Evolutionary conservation across 2,329 filamentous ascomycete genomes (phyloP).

Genomic region (Dothistroma septosporum): DNA sequence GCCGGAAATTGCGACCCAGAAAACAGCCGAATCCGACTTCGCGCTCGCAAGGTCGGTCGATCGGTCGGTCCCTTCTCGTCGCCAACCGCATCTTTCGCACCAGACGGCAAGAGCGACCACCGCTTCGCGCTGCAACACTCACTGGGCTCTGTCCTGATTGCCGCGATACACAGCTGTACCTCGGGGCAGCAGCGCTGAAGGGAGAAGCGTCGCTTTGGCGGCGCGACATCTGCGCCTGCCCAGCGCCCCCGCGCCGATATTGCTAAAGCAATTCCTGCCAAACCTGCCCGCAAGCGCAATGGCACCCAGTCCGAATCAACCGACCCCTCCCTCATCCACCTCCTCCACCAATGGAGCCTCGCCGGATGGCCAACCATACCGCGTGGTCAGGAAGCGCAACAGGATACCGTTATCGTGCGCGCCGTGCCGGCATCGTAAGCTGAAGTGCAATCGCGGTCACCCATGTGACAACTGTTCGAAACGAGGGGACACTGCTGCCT

Average conservation of each 20-base stretch:
- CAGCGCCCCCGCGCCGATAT: neutral
- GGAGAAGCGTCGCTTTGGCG: neutral
- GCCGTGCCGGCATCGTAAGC: slow-evolving; percentile 87
- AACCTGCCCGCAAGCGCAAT: neutral
- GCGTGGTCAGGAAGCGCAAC: slow-evolving; percentile 87
- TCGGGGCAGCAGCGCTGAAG: neutral
- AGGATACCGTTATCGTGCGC: slow-evolving; percentile 86
- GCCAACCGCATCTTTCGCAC: neutral
- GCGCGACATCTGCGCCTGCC: neutral
- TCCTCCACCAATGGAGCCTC: slow-evolving; percentile 74
- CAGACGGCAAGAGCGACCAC: neutral
- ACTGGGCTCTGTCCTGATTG: neutral
- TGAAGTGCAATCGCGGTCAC: slow-evolving; percentile 89
- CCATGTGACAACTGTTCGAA: slow-evolving; percentile 95
- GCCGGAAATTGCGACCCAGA: neutral
- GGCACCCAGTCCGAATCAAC: slow-evolving; percentile 33
- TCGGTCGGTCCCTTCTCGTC: neutral
- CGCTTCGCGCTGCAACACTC: neutral
- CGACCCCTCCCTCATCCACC: slow-evolving; percentile 72
- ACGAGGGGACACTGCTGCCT: slow-evolving; percentile 73
- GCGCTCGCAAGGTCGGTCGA: neutral
- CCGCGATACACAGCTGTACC: neutral
- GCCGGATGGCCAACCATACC: slow-evolving; percentile 72
- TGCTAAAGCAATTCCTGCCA: neutral
- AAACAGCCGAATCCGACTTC: neutral